Evolutionary conservation across 2,329 filamentous ascomycete genomes (phyloP), one percentile per base, ranked within the genome.

Genomic region (Exutisphaerella laricina): DNA sequence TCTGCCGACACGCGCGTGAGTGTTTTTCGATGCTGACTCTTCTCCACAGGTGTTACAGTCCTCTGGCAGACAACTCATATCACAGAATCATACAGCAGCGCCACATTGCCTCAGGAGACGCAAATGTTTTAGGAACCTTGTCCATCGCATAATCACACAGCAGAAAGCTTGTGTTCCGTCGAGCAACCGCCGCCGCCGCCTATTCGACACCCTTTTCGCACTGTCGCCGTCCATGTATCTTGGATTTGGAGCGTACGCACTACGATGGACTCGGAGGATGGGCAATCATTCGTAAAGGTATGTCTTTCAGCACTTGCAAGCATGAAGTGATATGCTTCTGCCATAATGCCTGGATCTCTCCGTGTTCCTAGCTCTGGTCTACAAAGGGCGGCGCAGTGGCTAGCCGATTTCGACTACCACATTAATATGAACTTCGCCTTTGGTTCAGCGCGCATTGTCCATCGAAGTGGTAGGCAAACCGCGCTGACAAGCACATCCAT

Each of bases 201-300:
- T 34, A 46, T 20, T 12, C 4, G 17, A 10, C 18, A 20, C 40
- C 41, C 41, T 43, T 39, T 29, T 46, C 39, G 34, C 50, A 17
- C 29, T 28, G 32, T 39, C 42, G 49, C 49, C 49, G 49, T 43
- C 38, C 47, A 53, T 53, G 48, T 47, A 46, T 45, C 20, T 36
- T 42, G 45, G 41, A 13, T 34, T 37, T 22, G 36, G 48, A 35
- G 36, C 45, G 38, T 48, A 44, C 50, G 45, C 47, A 42, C 34
- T 41, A 50, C 36, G 36, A 92, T 88, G 84, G 82, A 87, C 72
- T 87, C 84, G 68, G 85, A 90, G 82, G 85, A 92, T 81, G 86
- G 86, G 67, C 81, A 87, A 74, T 70, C 85, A 69, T 94, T 92
- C 71, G 80, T 92, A 70, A 92, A 89, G 80, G 85, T 86, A 75